Evolutionary conservation across 2,329 filamentous ascomycete genomes (phyloP), one percentile per base, ranked within the genome.

Genomic region (Mariannaea sp.): DNA sequence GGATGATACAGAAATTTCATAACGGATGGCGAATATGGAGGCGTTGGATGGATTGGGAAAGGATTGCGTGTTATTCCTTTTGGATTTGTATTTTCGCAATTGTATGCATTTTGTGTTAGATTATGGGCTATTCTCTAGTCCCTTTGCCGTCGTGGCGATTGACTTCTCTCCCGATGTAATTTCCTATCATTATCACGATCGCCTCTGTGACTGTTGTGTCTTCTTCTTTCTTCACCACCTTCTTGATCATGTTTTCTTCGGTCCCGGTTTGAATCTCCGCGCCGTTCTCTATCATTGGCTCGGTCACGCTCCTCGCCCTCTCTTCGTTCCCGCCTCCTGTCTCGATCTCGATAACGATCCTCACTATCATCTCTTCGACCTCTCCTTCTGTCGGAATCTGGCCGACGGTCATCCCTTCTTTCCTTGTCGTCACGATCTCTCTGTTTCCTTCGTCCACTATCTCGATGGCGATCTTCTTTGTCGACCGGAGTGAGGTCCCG

Each of bases 151-250:
- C 66, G 61, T 40, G 77, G 77, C 46, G 78, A 80, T 45, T 70
- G 72, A 58, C 77, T 80, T 56, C 74, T 73, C 56, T 73, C 76
- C 53, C 71, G 69, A 29, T 58, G 62, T 20, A 60, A 39, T 22
- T 53, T 64, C 48, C 50, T 65, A 16, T 68, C 58, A 40, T 60
- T 56, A 14, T 57, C 46, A 9, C 65, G 65, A 26, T 69, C 61
- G 4, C 73, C 67, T 16, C 68, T 64, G 10, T 57, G 59, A 35
- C 68, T 58, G 47, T 57, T 64, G 10, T 59, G 58, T 10, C 62
- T 60, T 14, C 61, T 59, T 14, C 73, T 59, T 14, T 73, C 69
- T 2, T 63, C 59, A 2, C 65, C 63, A 3, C 65, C 66, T 1
- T 73, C 66, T 13, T 65, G 65, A 12, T 62, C 61, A 42, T 64